Percentiles rank a stretch among this genome's conserved stretches.
phyloP scores from a whole-genome alignment of 257 asterid genomes.

The Plectranthus barbatus region DNA sequence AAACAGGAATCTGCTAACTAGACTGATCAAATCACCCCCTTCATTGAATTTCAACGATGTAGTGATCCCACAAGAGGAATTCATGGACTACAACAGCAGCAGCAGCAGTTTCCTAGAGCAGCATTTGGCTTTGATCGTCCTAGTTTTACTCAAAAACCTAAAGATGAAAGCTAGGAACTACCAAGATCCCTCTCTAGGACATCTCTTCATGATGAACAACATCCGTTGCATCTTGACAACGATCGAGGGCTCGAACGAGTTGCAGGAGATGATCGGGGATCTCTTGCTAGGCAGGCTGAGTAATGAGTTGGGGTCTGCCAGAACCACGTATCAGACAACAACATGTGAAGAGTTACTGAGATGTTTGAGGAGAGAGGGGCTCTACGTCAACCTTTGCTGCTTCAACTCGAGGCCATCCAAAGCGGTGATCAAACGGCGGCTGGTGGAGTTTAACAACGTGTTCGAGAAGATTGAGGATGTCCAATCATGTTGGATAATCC shows the following conservation, averaged over 20 bases:
- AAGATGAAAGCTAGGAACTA: constrained; percentile 7
- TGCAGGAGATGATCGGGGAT: constrained; percentile 25
- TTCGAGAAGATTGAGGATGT: constrained; percentile 6
- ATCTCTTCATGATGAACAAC: constrained; percentile 38
- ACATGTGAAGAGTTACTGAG: constrained; percentile 24
- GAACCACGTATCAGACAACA: background rate
- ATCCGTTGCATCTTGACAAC: constrained; percentile 14
- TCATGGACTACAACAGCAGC: background rate
- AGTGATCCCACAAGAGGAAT: constrained; percentile 2
- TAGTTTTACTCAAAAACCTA: constrained; percentile 17
- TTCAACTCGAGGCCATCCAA: constrained; percentile 13
- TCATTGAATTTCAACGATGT: constrained; percentile 2
- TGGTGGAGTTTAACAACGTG: constrained; percentile 19
- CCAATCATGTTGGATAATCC: constrained; percentile 23
- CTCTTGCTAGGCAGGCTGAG: constrained; percentile 6
- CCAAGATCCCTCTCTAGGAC: constrained; percentile 12
- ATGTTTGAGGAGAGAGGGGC: constrained; percentile 25
- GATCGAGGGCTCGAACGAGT: constrained; percentile 20
- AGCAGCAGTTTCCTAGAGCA: constrained; percentile 11
- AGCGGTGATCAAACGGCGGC: constrained; percentile 12
- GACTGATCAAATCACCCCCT: constrained; percentile 26
- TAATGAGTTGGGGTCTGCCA: background rate
- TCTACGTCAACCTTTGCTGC: constrained; percentile 11
- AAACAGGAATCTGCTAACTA: constrained; percentile 14
- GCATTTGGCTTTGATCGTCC: constrained; percentile 32